These are phyloP conservation scores for Xylariaceae sp. DNA, from an alignment of 2,329 filamentous ascomycete genomes.

Conservation along the genomic window DNA sequence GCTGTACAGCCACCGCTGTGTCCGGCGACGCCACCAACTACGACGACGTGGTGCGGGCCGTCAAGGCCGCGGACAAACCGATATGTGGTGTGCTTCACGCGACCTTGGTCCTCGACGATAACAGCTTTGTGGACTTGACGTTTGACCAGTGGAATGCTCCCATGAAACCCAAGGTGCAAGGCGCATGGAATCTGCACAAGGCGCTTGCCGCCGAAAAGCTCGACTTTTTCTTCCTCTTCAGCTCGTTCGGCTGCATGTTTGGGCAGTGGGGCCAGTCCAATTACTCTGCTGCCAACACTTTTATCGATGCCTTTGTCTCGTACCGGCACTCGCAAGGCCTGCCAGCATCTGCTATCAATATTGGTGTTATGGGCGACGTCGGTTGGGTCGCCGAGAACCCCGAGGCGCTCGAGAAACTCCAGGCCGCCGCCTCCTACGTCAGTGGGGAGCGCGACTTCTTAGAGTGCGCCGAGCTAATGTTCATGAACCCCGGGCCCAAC, in stretches of 20 bases:
- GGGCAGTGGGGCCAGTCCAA: slow-evolving; percentile 32
- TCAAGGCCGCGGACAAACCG: slow-evolving; percentile 11
- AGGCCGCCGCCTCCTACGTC: slow-evolving; percentile 1
- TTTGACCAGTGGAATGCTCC: slow-evolving; percentile 20
- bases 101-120: slow-evolving; percentile 31
- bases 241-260: slow-evolving; percentile 28
- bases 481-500: background rate
- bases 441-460: slow-evolving; percentile 3
- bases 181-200: slow-evolving; percentile 40
- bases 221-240: slow-evolving; percentile 37
- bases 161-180: slow-evolving; percentile 36
- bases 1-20: slow-evolving; percentile 22
- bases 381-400: slow-evolving; percentile 32
- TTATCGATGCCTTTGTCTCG: slow-evolving; percentile 33
- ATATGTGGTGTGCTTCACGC: slow-evolving; percentile 19
- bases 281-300: slow-evolving; percentile 37
- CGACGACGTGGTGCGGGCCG: slow-evolving; percentile 20
- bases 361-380: slow-evolving; percentile 36
- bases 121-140: slow-evolving; percentile 34
- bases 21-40: slow-evolving; percentile 23
- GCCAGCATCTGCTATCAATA: slow-evolving; percentile 33
- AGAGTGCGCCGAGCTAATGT: slow-evolving; percentile 13
- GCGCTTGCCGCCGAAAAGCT: slow-evolving; percentile 20
- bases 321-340: slow-evolving; percentile 30
- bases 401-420: slow-evolving; percentile 4